Conservation (phyloP, 2,329 filamentous ascomycete genomes). For the Didymellaceae sp. region DNA sequence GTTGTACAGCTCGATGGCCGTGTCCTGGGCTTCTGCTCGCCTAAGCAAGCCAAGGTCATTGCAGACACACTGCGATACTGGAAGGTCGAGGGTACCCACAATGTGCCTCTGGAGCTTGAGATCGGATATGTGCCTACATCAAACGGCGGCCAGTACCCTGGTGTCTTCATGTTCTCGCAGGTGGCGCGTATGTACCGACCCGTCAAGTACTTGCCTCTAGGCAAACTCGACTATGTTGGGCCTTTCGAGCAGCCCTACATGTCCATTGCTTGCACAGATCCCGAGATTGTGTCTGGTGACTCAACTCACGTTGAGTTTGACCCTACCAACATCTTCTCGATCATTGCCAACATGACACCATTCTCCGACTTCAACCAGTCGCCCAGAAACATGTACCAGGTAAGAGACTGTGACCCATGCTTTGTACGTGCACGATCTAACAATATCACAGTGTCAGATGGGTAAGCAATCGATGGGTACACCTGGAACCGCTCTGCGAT, state of each 20-base stretch:
- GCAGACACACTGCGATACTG: slow-evolving; percentile 88
- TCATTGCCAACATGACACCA: slow-evolving; percentile 97
- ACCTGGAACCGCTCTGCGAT: slow-evolving; percentile 80
- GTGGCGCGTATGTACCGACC: slow-evolving; percentile 86
- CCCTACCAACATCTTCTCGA: slow-evolving; percentile 95
- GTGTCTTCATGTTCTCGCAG: slow-evolving; percentile 90
- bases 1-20: slow-evolving; percentile 89
- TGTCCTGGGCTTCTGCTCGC: slow-evolving; percentile 88
- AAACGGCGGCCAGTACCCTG: slow-evolving; percentile 91
- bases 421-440: slow-evolving; percentile 1
- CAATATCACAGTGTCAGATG: slow-evolving; percentile 61
- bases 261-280: slow-evolving; percentile 91
- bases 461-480: slow-evolving; percentile 99
- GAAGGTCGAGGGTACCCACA: slow-evolving; percentile 88
- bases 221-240: slow-evolving; percentile 86
- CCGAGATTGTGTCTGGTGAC: slow-evolving; percentile 84
- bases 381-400: slow-evolving; percentile 93
- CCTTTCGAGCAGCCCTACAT: slow-evolving; percentile 97
- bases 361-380: slow-evolving; percentile 99
- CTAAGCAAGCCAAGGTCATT: slow-evolving; percentile 80
- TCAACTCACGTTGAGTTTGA: slow-evolving; percentile 94
- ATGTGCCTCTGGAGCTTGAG: slow-evolving; percentile 83
- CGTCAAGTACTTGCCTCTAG: slow-evolving; percentile 87
- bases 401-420: no score
- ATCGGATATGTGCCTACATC: slow-evolving; percentile 90